Base-by-base conservation (phyloP, 176 grass and related monocot genomes). In the Zoysia japonica region DNA sequence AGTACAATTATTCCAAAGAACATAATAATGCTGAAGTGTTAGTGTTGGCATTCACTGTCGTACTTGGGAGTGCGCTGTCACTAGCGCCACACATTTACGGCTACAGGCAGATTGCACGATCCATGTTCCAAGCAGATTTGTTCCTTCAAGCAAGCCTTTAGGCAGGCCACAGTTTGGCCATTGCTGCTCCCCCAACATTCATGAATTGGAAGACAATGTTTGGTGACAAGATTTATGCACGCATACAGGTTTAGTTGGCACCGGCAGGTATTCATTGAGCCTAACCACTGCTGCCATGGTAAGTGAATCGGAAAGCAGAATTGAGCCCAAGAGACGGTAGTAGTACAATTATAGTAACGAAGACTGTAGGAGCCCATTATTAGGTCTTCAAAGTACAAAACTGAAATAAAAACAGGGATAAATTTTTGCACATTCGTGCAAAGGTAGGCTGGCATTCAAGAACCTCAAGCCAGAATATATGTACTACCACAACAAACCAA, bases 61-160 rank as follows among this genome's bases (percentile, higher is more conserved):
- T 64, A 47, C 7, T 11, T 8, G 1, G 43, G 6, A 71, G n/a
- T 76, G 78, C 71, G 65, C 65, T 87, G 85, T 71, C 85, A 47
- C 61, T 82, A 66, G 79, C 72, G 63, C 64, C 14, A 76, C 74
- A 67, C 85, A 78, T 87, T 87, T 66, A 82, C 72, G 9, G 11
- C 35, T 39, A 11, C 46, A 47, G 45, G 3, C 11, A 20, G 40
- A 5, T 43, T 17, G 28, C 80, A 74, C 53, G 75, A 10, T 65
- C 62, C 86, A 61, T 73, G 86, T 46, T 57, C 68, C 68, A 67
- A 11, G 66, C 67, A 77, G 39, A 36, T 65, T 15, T 15, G 65
- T 37, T 46, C n/a, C 78, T 61, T 72, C 52, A 20, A 43, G 60
- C 11, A 66, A 42, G 16, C 36, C 37, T 28, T 28, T 17, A 39